Evolutionary conservation across 192 early-diverging fungal species (phyloP).

Genomic region (Coemansia sp.): DNA sequence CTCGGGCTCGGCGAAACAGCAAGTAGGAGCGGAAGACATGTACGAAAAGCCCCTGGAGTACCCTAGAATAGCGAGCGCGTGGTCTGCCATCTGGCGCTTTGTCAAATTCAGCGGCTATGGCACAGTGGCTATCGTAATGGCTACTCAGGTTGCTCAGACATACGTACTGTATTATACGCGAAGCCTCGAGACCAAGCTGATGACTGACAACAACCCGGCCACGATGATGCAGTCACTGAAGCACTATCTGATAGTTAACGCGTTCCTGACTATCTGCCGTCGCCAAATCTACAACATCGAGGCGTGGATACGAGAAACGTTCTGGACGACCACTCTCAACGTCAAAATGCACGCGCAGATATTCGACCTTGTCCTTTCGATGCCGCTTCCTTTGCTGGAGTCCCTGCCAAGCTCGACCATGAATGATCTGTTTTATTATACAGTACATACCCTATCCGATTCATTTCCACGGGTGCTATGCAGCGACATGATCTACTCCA

Average conservation of each 20-base stretch:
- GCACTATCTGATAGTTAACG: slow-evolving; percentile 26
- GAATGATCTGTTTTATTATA: neutral
- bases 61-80: neutral
- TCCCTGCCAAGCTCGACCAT: neutral
- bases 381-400: slow-evolving; percentile 23
- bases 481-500: neutral
- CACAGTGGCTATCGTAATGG: slow-evolving; percentile 1
- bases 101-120: slow-evolving; percentile 17
- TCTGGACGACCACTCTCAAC: slow-evolving; percentile 9
- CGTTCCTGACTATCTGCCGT: slow-evolving; percentile 1
- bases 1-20: neutral
- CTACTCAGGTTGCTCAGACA: slow-evolving; percentile 2
- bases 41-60: neutral
- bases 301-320: neutral
- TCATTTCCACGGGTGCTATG: neutral
- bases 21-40: neutral
- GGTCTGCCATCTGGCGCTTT: slow-evolving; percentile 8
- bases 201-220: slow-evolving; percentile 27
- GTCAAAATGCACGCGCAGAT: neutral
- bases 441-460: no score
- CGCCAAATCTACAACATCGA: slow-evolving; percentile 11
- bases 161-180: slow-evolving; percentile 17
- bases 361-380: neutral
- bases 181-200: slow-evolving; percentile 16
- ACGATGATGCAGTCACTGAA: slow-evolving; percentile 29